Evolutionary conservation across 2,329 filamentous ascomycete genomes (phyloP), one percentile per base, ranked within the genome.

Genomic region (Neurospora crassa): DNA sequence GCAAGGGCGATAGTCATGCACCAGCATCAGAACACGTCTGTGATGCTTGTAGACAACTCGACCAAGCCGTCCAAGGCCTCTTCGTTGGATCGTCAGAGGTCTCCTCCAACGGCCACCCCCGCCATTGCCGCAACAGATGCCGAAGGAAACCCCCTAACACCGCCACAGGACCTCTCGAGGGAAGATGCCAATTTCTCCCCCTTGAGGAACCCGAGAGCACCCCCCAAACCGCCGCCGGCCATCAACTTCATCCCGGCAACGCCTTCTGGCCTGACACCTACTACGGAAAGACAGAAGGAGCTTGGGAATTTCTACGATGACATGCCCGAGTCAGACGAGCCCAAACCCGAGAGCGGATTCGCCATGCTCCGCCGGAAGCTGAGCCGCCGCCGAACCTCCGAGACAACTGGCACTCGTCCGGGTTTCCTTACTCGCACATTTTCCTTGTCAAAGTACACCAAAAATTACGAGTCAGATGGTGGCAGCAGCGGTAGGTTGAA

Each of bases 201-300:
- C 8, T 81, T 90, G 42, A 83, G 87, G 70, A 90, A 91, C 74
- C 88, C 88, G 16, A 84, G 88, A 67, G 83, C 82, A n/a, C 87
- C 85, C 7, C 86, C 86, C 16, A 74, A 72, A 8, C 75, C 80
- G 40, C 81, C 80, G 6, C 84, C 83, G 11, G 80, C 79, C 1
- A 85, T 90, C 75, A 85, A 88, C 71, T 88, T 90, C 72, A 90
- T 88, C 42, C 88, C 88, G 0, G 88, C 88, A 37, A 90, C 88
- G 0, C 88, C 88, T 3, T 89, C 87, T 1, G 88, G 86, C 1
- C 76, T 86, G 63, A 89, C 88, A 1, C 87, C 88, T 11, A 81
- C 84, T 1, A 76, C 83, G 2, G 87, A 89, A 73, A 85, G 83
- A 75, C 81, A 85, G 70, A 81, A 81, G 34, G 84, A 84, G 74